Evolutionary conservation across 192 early-diverging fungal genomes (phyloP), one percentile per base, ranked within the genome.

Genomic region (Coemansia aciculifera): DNA sequence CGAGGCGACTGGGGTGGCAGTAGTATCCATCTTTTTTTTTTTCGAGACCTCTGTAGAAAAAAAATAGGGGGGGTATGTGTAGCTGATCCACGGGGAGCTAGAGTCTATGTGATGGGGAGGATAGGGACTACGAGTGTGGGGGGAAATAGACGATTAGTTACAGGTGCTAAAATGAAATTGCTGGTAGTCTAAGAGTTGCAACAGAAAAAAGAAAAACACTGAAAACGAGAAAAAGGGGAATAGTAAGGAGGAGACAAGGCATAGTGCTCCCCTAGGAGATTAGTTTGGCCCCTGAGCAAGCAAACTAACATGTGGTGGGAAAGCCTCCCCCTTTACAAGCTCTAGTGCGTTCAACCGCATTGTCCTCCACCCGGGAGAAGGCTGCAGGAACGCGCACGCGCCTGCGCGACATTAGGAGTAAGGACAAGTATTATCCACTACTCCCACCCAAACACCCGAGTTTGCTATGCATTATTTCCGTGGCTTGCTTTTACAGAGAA

Each of bases 11-110:
- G 54, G 54, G 13, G 15, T 56, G 27, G 39, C 40, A 39, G 69
- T 74, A 66, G 72, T 75, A 69, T 79, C 78, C 74, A 75, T 78
- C 42, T 44, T 37, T 59, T 57, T 66, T 42, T 12, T 13, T 34
- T 15, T 63, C 29, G 51, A 59, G 29, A 8, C 51, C 34, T 62
- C 62, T 48, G 32, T 21, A 40, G 10, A 34, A 37, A 31, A 39
- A 13, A 27, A 23, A 61, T 34, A 19, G 4, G 9, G 40, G 62
- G 24, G 24, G 24, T 27, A 27, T 27, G 24, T 27, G 24, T 27
- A 27, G 48, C 5, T 13, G 51, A 27, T 13, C 51, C 51, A 12
- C 3, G 21, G 24, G 19, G 9, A 17, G 34, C 51, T 27, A 54
- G 6, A 17, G 12, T 34, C 12, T 31, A 31, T 54, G 51, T 31